phyloP scores from a whole-genome alignment of 2,329 filamentous ascomycete genomes.

The Claviceps cyperi region DNA sequence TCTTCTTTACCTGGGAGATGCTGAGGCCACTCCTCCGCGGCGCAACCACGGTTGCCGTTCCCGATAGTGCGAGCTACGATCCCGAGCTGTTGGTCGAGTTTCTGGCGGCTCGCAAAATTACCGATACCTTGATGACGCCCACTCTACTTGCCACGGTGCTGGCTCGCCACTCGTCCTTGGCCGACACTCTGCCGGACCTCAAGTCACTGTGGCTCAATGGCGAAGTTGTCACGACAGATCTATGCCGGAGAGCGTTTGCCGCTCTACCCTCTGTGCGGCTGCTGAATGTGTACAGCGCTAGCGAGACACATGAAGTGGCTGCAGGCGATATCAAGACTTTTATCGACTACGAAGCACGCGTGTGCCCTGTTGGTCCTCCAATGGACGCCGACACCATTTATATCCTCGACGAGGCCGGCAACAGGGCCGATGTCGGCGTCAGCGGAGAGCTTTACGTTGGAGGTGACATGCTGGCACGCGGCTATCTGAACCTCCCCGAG shows the following conservation, averaged over 20 bases:
- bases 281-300: slow-evolving; percentile 70
- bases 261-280: slow-evolving; percentile 55
- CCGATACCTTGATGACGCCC: slow-evolving; percentile 73
- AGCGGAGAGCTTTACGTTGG: slow-evolving; percentile 65
- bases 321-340: slow-evolving; percentile 61
- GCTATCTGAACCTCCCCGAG: slow-evolving; percentile 68
- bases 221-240: slow-evolving; percentile 67
- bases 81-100: slow-evolving; percentile 59
- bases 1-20: slow-evolving; percentile 81
- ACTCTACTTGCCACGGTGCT: slow-evolving; percentile 64
- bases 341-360: slow-evolving; percentile 44
- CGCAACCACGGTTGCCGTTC: slow-evolving; percentile 60
- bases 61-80: slow-evolving; percentile 66
- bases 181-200: slow-evolving; percentile 47
- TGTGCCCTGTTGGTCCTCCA: slow-evolving; percentile 61
- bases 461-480: slow-evolving; percentile 57
- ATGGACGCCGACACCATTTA: slow-evolving; percentile 55
- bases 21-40: slow-evolving; percentile 61
- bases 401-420: slow-evolving; percentile 54
- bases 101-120: slow-evolving; percentile 49
- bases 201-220: slow-evolving; percentile 68
- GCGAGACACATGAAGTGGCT: slow-evolving; percentile 68
- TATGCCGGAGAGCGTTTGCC: slow-evolving; percentile 52
- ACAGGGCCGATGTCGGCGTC: slow-evolving; percentile 45
- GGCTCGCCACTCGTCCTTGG: slow-evolving; percentile 52